phyloP scores from a whole-genome alignment of 768 basidiomycete species.

The Lactarius vividus region DNA sequence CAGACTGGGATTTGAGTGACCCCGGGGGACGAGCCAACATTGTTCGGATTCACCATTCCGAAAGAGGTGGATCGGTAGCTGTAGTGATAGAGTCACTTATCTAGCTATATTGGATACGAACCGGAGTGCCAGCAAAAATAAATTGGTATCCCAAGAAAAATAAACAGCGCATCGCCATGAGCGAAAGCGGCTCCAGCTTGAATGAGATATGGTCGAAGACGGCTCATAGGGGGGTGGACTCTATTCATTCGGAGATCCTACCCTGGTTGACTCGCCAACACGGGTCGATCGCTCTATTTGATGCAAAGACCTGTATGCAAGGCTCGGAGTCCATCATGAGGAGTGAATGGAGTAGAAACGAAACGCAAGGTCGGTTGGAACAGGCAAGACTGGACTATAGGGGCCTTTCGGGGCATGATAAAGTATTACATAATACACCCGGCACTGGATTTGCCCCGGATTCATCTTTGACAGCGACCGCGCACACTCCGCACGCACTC shows the following conservation, averaged over 20 bases:
- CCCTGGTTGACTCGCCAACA: background rate
- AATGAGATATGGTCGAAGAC: background rate
- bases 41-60: background rate
- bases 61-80: background rate
- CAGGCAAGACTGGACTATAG: background rate
- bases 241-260: background rate
- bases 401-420: background rate
- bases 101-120: slow-evolving; percentile 5
- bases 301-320: background rate
- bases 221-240: slow-evolving; percentile 1
- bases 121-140: background rate
- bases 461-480: background rate
- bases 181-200: slow-evolving; percentile 3
- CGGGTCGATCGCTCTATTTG: background rate
- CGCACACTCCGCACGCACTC: background rate
- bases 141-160: background rate
- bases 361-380: no score
- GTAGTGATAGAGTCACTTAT: background rate
- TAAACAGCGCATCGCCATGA: slow-evolving; percentile 1
- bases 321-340: no score
- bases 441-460: background rate
- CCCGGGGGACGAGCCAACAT: background rate
- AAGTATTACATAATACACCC: background rate
- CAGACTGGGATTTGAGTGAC: background rate
- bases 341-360: background rate